Evolutionary conservation across 2,329 filamentous ascomycete genomes (phyloP), one percentile per base, ranked within the genome.

Genomic region (Pseudogymnoascus sp.): DNA sequence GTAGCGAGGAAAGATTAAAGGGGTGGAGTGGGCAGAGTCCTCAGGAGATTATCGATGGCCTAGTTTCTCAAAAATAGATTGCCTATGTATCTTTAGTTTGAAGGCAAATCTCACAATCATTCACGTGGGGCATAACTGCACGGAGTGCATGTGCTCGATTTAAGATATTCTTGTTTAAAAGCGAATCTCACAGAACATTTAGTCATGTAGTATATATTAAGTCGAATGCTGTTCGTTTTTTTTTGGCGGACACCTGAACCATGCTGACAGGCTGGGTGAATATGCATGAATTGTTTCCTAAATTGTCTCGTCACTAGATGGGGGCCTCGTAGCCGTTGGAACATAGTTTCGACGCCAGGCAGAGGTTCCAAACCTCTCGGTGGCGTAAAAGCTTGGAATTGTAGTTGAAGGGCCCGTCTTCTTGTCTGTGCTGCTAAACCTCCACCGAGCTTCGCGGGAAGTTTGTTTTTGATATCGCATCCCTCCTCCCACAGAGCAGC

Each of bases 1-100:
- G 84, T 67, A 86, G 91, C 68, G 77, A 79, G 62, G 78, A 80
- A n/a, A 82, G 84, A 65, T 79, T 90, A 8, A 74, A 74, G 60
- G 75, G 73, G 21, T 94, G 89, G 89, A 88, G 85, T 67, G 78
- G 78, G 35, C 21, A 67, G 60, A 64, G 64, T 13, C 56, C 69
- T 60, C 66, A 69, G 48, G 66, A 63, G 55, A 57, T 57, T n/a
- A 37, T 57, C 12, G 55, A 57, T 28, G 55, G 55, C 19, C 28
- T 57, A 38, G 55, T 33, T 57, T 37, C 35, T 33, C 35, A 57
- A 57, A 38, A 57, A 57, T 35, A 37, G 35, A 38, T 35, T 35
- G 19, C 35, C 33, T 23, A 57, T 35, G 35, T 57, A 57, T 38
- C 18, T 23, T 23, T 57, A 23, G 19, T 57, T 57, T 23, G 28